Evolutionary conservation across 495 filamentous ascomycete genomes (phyloP), one percentile per base, ranked within the genome.

Genomic region (Neurospora sp.): DNA sequence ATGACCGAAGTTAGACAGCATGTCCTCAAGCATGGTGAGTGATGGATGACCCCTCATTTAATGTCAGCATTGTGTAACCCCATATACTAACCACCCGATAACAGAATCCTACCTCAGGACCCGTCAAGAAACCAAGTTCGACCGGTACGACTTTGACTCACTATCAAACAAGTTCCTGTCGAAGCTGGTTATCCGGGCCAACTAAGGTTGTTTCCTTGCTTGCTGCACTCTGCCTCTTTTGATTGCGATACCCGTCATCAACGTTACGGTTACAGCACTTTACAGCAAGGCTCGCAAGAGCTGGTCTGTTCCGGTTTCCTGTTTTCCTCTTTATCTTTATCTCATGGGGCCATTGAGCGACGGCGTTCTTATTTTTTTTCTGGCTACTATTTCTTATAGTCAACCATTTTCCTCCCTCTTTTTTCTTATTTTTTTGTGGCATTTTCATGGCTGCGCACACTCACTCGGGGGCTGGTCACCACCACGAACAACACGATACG

Each of bases 111-210:
- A 89, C 76, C 81, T 90, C 42, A 83, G 86, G 76, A 85, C 86
- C 18, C 87, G 88, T 46, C 76, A 82, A 42, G 85, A 85, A 23
- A 86, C 90, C 77, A 92, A 91, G 80, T 97, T 95, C 82, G 91
- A 97, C 84, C 90, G 93, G 76, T 85, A 89, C 75, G 93, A 97
- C 84, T 97, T 97, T 80, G 94, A 97, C 84, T 94, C 90, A 74
- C 84, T 97, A 78, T 95, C 93, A 72, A 96, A 95, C 88, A 97
- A 96, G 86, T 96, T 97, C 84, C 85, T 97, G 72, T 95, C 93
- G 38, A 93, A 95, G 82, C 89, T 97, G 77, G 94, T 97, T 80
- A 96, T 97, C 81, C 94, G 94, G 74, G 92, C 94, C 76, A 95
- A 96, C 84, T 96, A 87, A 75, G 71, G 31, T 74, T 75, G 77